These are phyloP conservation scores for Kernera saxatilis DNA, from an alignment of 345 rosid genomes.

Conservation along the genomic window DNA sequence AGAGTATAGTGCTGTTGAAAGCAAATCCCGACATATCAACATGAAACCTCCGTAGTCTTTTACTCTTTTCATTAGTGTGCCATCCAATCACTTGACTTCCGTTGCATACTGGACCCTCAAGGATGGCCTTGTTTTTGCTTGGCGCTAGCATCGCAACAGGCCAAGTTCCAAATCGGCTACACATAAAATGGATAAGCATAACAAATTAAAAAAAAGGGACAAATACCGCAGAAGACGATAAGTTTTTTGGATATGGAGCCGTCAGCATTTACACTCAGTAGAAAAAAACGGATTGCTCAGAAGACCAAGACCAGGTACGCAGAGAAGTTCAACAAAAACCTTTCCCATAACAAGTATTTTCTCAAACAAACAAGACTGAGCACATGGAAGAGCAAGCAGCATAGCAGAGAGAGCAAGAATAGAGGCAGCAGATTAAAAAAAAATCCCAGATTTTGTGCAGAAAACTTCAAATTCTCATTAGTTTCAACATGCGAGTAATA, in stretches of 20 bases:
- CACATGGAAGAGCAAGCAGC: neutral
- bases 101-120: slow-evolving; percentile 89
- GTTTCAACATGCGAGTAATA: neutral
- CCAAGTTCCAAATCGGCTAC: slow-evolving; percentile 90
- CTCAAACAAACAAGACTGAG: neutral
- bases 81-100: slow-evolving; percentile 80
- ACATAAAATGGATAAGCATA: neutral
- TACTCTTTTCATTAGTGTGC: slow-evolving; percentile 96
- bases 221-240: neutral
- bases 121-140: slow-evolving; percentile 79
- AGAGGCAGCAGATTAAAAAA: neutral
- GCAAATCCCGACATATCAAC: slow-evolving; percentile 98
- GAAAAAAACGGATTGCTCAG: neutral
- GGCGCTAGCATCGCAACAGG: slow-evolving; percentile 92
- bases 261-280: neutral
- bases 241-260: neutral
- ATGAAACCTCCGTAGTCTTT: slow-evolving; percentile 75
- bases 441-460: neutral
- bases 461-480: neutral
- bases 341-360: neutral
- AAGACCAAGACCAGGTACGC: neutral
- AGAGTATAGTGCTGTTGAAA: slow-evolving; percentile 84
- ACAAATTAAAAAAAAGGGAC: neutral
- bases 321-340: neutral
- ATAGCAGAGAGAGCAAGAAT: too few species aligned